Evolutionary conservation across 345 rosid genomes (phyloP).

Genomic region (Eucalyptus erythrocorys): DNA sequence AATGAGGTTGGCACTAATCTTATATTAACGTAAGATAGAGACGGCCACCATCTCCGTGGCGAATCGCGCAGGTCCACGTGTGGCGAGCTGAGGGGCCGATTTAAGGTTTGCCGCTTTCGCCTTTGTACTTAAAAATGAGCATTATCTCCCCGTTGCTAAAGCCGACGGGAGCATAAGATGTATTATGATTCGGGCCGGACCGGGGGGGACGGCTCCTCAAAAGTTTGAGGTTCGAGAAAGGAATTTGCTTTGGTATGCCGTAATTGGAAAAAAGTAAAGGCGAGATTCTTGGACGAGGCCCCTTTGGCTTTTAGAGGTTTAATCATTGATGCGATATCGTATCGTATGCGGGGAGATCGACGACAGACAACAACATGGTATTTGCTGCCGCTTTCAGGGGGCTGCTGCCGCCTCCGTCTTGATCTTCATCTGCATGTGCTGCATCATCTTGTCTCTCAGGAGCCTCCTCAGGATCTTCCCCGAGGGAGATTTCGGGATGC

Average conservation of each 20-base stretch:
- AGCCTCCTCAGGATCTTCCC: slow-evolving; percentile 90
- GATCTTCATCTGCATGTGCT: slow-evolving; percentile 8
- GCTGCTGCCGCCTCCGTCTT: background rate
- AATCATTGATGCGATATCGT: background rate
- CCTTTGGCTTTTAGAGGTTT: background rate
- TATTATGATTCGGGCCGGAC: background rate
- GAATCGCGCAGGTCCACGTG: background rate
- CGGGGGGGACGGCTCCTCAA: background rate
- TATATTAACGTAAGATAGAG: background rate
- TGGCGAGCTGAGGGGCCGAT: background rate
- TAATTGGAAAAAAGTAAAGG: background rate
- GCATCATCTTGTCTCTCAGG: slow-evolving; percentile 39
- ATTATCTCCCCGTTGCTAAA: background rate
- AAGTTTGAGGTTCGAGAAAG: background rate
- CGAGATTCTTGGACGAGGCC: background rate
- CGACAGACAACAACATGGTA: background rate
- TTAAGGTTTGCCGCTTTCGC: background rate
- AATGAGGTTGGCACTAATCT: background rate
- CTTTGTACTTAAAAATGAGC: background rate
- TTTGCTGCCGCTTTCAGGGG: background rate
- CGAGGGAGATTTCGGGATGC: slow-evolving; percentile 81
- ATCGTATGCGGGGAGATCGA: background rate
- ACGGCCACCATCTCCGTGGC: background rate
- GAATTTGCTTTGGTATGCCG: background rate
- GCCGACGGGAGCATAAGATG: background rate